phyloP scores from a whole-genome alignment of 306 rosid genomes.

The Arachis stenosperma region DNA sequence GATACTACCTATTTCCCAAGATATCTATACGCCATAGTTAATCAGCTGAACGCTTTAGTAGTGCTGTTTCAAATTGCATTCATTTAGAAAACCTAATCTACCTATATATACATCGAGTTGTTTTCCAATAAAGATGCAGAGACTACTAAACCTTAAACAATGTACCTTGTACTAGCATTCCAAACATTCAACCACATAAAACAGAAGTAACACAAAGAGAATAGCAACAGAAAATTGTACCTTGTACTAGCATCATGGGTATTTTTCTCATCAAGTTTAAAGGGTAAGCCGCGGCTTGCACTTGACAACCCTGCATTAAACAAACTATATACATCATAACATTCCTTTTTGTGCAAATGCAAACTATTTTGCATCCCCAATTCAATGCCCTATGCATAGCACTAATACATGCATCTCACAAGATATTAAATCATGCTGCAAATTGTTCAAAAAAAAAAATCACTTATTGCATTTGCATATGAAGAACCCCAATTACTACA shows the following conservation, averaged over 20 bases:
- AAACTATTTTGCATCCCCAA: slow-evolving; percentile 2
- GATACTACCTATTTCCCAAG: not conserved
- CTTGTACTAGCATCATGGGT: slow-evolving; percentile 61
- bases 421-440: not conserved
- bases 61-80: not conserved
- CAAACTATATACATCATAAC: slow-evolving; percentile 36
- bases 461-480: not conserved
- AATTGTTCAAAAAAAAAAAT: not conserved
- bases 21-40: slow-evolving; percentile 2
- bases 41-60: slow-evolving; percentile 24
- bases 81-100: slow-evolving; percentile 29
- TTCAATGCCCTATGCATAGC: not conserved
- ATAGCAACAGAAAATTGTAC: slow-evolving; percentile 42
- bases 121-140: slow-evolving; percentile 18
- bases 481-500: slow-evolving; percentile 11
- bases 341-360: slow-evolving; percentile 11
- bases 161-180: slow-evolving; percentile 3
- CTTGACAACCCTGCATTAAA: slow-evolving; percentile 66
- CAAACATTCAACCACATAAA: slow-evolving; percentile 1
- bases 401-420: not conserved
- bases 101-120: not conserved
- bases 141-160: slow-evolving; percentile 4
- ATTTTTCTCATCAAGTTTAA: slow-evolving; percentile 57
- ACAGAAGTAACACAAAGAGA: slow-evolving; percentile 26
- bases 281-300: slow-evolving; percentile 52